Base-by-base conservation (phyloP, 129 eudicot species). In the Lactuca sativa region DNA sequence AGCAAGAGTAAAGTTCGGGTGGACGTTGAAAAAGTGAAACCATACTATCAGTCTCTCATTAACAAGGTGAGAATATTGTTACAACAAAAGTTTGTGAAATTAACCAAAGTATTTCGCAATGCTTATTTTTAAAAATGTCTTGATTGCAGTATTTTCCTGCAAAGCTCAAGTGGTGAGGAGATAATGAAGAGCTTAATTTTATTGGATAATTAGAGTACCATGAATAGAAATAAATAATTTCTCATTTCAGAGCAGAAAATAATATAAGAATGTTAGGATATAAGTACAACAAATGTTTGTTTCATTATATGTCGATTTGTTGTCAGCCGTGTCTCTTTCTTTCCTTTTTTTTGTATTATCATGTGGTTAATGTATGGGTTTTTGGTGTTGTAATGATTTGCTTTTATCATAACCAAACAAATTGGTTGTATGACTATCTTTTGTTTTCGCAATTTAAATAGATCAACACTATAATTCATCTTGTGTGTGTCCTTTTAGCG, bases 1-100 rank as follows among this genome's bases (percentile, higher is more conserved):
- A 91, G 93, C 87, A 91, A 91, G 79, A 91, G 97, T 80, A 91
- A 88, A 54, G 96, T 83, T 70, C 81, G 87, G 10, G 64, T 91
- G 43, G 82, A 88, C 38, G 87, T 91, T 25, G 96, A 86, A 67
- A 77, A 82, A 56, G 93, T 91, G 60, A 91, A 88, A 69, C 96
- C 96, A 1, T 91, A 91, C 74, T 91, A 91, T 59, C 64, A 88
- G 4, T 88, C 97, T 48, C 89, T 91, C 57, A 88, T 88, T 32
- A 67, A 84, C 1, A 86, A 91, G 97, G 97, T 90, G 62, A 77
- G 67, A 47, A 18, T 48, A 4, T 4, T 5, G 0, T 77, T 66
- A 18, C 44, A 36, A 21, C 31, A 56, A 3, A 38, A 52, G 36
- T 63, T 34, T 37, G 37, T 56, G 53, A 41, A 18, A 40, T 33